Base-by-base conservation (phyloP, 116 monocot genomes). In the Dioscorea cayenensis region DNA sequence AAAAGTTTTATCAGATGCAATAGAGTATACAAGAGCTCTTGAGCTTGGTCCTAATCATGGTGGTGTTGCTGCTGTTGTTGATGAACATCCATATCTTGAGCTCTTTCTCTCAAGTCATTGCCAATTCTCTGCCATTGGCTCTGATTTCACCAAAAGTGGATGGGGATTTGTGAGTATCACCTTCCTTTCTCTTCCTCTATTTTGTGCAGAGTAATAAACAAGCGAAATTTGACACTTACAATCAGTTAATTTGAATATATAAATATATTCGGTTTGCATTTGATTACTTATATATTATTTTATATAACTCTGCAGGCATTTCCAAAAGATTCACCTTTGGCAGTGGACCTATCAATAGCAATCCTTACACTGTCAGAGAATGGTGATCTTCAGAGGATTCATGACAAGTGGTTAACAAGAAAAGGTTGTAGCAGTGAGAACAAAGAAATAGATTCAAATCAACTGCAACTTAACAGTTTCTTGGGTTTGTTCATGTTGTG, bases 301-400 rank as follows among this genome's bases (percentile, higher is more conserved):
- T 29, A 29, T 32, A 32, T 3, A 32, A 32, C 32, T 32, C 32
- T 32, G 32, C 32, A 90, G 89, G 86, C 76, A 35, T 90, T 90
- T 51, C 86, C 66, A 1, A 72, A 79, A 28, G 89, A 90, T 61
- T 90, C 89, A 13, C 80, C 83, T 18, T 71, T 90, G 64, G 80
- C 84, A 0, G 72, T 84, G 3, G 89, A 90, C 73, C 61, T 90
- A 71, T 90, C 89, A 2, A 86, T 80, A 5, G 86, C 86, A n/a
- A 90, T 90, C 49, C 80, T 90, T 18, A 52, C 28, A 20, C 83
- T 90, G 7, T 90, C 89, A 14, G 89, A 90, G 68, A 90, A 74
- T 43, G 89, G 89, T 2, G 89, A 90, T 28, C 86, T 86, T 14
- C 89, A 90, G 50, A 81, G 77, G 49, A 90, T 90, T 43, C 78